phyloP scores from a whole-genome alignment of 164 flowering plant genomes.

The Macadamia tetraphylla region DNA sequence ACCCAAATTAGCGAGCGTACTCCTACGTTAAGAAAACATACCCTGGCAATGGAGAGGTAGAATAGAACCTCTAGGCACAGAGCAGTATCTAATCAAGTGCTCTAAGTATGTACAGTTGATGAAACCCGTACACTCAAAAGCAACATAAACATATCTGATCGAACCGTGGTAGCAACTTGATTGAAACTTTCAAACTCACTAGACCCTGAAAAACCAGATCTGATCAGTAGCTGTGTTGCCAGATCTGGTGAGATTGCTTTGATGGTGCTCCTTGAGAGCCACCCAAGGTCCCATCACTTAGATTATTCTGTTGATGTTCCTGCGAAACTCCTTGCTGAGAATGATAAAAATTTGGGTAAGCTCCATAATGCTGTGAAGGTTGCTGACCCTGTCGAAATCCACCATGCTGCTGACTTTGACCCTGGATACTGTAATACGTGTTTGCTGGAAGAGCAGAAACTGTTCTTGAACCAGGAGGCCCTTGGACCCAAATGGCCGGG shows the following conservation, averaged over 20 bases:
- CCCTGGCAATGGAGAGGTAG: conserved; percentile 19
- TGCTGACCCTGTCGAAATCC: conserved; percentile 79
- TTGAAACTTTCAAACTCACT: conserved; percentile 30
- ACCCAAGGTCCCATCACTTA: conserved; percentile 49
- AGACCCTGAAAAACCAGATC: conserved; percentile 40
- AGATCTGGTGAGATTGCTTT: conserved; percentile 82
- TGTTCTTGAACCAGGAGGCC: conserved; percentile 74
- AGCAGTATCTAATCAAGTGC: conserved; percentile 35
- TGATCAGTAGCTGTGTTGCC: conserved; percentile 80
- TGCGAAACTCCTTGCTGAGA: conserved; percentile 62
- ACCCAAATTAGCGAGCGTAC: conserved; percentile 33
- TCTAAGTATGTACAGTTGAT: conserved; percentile 27
- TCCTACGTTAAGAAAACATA: conserved; percentile 31
- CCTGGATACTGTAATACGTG: conserved; percentile 72
- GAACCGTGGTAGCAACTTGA: conserved; percentile 16
- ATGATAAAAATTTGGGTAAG: conserved; percentile 75
- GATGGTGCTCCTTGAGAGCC: conserved; percentile 62
- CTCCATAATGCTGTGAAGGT: conserved; percentile 68
- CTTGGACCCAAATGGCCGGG: conserved; percentile 72
- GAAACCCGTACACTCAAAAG: conserved; percentile 6
- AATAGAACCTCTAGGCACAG: conserved; percentile 52
- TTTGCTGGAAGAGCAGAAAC: conserved; percentile 62
- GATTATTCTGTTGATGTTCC: conserved; percentile 77
- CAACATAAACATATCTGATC: conserved; percentile 13
- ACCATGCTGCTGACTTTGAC: conserved; percentile 60